A percentile compares a stretch with the other conserved stretches of the same genome.
Evolutionary conservation across 179 eudicot species (phyloP).

Genomic region (Beta macrorhiza): DNA sequence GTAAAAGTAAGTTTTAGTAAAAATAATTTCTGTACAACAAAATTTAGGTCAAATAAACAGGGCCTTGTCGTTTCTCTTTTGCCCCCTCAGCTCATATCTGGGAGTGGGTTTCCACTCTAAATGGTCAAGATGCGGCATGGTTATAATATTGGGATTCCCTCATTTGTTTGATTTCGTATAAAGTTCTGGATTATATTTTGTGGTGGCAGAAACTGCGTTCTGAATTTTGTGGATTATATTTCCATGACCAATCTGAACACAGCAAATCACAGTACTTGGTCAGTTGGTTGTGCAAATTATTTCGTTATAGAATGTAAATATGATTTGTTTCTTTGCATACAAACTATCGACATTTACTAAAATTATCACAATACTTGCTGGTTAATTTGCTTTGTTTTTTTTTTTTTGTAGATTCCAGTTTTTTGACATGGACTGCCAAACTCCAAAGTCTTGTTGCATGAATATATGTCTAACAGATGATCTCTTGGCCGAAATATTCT

Average conservation of each 20-base stretch:
- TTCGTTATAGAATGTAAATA: too few species aligned
- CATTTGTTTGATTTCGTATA: background rate
- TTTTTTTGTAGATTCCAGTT: background rate
- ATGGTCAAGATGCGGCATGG: background rate
- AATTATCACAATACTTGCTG: background rate
- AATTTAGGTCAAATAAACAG: too few species aligned
- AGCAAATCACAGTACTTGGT: background rate
- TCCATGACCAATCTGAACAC: background rate
- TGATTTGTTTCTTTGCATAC: too few species aligned
- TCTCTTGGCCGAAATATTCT: background rate
- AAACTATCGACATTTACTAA: background rate
- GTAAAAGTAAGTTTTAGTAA: too few species aligned
- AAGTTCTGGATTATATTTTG: background rate
- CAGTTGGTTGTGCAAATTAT: background rate
- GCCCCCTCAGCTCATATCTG: background rate
- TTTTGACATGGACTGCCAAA: background rate
- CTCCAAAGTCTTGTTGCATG: background rate
- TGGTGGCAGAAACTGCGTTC: background rate
- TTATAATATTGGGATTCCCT: background rate
- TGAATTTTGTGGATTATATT: background rate
- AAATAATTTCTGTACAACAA: too few species aligned
- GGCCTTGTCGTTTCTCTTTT: background rate
- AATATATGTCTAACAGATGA: background rate
- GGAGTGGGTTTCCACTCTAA: background rate
- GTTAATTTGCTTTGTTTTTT: background rate